Conservation (phyloP, 1,284 basidiomycete species). For the Tetrapyrgos nigripes region DNA sequence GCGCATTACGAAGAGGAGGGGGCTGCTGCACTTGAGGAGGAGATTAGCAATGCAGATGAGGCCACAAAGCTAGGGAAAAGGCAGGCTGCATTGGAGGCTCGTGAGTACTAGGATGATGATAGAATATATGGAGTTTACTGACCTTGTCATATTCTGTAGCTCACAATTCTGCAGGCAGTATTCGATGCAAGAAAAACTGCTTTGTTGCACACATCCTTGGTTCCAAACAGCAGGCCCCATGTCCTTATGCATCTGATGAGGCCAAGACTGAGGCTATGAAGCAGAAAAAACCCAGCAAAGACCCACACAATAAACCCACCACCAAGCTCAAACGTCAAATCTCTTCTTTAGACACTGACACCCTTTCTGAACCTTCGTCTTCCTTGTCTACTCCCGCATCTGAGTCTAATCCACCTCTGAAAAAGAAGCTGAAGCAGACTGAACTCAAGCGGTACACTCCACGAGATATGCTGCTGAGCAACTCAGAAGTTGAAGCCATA, state of each 20-base stretch:
- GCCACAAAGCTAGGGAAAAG: background rate
- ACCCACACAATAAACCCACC: background rate
- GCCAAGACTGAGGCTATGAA: background rate
- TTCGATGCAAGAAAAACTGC: background rate
- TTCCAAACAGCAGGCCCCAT: background rate
- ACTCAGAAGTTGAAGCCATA: slow-evolving; percentile 4
- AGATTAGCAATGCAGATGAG: background rate
- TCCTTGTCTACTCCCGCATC: background rate
- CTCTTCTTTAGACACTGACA: background rate
- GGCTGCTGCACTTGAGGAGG: background rate
- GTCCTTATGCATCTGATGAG: slow-evolving; percentile 8
- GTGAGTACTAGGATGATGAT: background rate
- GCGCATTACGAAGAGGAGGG: slow-evolving; percentile 1
- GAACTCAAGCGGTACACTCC: background rate
- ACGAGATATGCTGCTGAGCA: slow-evolving; percentile 5
- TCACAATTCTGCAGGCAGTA: background rate
- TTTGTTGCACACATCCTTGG: slow-evolving; percentile 14
- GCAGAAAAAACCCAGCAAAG: background rate
- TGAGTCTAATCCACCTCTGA: background rate
- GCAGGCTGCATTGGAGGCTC: background rate
- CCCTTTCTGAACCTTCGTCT: background rate
- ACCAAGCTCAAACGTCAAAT: background rate
- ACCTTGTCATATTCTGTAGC: background rate
- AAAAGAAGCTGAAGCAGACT: slow-evolving; percentile 1
- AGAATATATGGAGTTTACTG: background rate